These are phyloP conservation scores for Cyberlindnera galapagoensis DNA, from an alignment of 805 yeast genomes.

Conservation along the genomic window DNA sequence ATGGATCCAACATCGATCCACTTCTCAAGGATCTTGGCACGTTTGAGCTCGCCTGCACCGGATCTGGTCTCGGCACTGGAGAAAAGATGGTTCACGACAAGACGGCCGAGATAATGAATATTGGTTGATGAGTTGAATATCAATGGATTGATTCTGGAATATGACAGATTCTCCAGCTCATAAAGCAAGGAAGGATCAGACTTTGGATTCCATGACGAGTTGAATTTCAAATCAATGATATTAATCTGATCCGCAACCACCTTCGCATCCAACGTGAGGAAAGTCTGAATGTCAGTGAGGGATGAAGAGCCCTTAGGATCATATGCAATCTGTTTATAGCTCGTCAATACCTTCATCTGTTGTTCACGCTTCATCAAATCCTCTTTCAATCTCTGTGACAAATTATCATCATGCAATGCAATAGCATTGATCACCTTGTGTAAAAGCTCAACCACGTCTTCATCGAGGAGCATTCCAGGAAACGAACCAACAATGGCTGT, in stretches of 20 bases:
- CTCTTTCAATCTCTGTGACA: conserved; percentile 46
- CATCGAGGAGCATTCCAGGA: conserved; percentile 64
- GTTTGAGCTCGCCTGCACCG: conserved; percentile 28
- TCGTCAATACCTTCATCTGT: conserved; percentile 31
- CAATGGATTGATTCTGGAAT: conserved; percentile 61
- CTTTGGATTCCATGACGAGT: conserved; percentile 70
- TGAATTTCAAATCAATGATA: conserved; percentile 59
- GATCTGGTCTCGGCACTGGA: conserved; percentile 31
- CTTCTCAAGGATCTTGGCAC: conserved; percentile 64
- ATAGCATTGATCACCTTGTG: conserved; percentile 45
- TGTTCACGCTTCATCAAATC: conserved; percentile 46
- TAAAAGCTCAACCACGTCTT: conserved; percentile 50
- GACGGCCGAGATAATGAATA: conserved; percentile 71
- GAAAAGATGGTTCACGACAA: conserved; percentile 65
- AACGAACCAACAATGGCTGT: conserved; percentile 52
- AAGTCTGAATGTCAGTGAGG: conserved; percentile 33
- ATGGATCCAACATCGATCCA: conserved; percentile 84
- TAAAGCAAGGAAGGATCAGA: conserved; percentile 71
- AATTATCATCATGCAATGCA: conserved; percentile 39
- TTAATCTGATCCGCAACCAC: conserved; percentile 60
- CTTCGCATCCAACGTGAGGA: conserved; percentile 48
- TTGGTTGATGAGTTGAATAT: conserved; percentile 61
- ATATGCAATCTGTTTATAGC: conserved; percentile 18
- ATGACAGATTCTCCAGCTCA: conserved; percentile 28
- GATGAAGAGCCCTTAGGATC: conserved; percentile 21